phyloP scores from a whole-genome alignment of 1,284 basidiomycete genomes.

The Athelia sp. region DNA sequence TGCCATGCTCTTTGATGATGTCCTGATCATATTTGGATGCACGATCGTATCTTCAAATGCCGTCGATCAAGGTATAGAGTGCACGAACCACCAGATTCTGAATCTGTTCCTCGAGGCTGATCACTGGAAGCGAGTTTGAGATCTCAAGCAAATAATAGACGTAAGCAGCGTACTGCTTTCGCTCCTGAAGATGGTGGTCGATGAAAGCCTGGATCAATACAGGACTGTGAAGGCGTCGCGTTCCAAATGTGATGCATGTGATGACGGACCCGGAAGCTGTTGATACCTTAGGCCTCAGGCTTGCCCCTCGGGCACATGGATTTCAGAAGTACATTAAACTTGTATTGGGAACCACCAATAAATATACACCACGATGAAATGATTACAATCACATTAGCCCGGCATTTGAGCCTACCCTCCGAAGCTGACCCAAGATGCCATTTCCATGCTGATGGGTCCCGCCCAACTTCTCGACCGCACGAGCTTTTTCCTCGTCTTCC shows the following conservation, averaged over 20 bases:
- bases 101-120: constrained; percentile 1
- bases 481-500: background rate
- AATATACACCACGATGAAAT: too few relatives aligned
- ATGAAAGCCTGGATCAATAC: too few relatives aligned
- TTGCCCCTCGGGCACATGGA: too few relatives aligned
- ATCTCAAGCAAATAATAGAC: too few relatives aligned
- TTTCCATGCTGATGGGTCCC: background rate
- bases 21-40: background rate
- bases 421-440: background rate
- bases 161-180: too few relatives aligned
- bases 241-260: too few relatives aligned
- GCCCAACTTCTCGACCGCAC: background rate
- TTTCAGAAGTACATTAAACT: too few relatives aligned
- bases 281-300: too few relatives aligned
- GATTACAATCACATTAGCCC: background rate
- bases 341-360: too few relatives aligned
- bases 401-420: constrained; percentile 2
- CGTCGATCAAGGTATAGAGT: background rate
- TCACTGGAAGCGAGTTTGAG: background rate
- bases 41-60: background rate
- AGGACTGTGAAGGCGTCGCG: too few relatives aligned
- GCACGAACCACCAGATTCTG: background rate
- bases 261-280: too few relatives aligned
- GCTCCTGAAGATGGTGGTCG: too few relatives aligned
- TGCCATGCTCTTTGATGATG: constrained; percentile 1